Percentiles rank a stretch among this genome's conserved stretches.
Evolutionary conservation across 176 grass and related monocot species (phyloP).

Genomic region (Thinopyrum elongatum): DNA sequence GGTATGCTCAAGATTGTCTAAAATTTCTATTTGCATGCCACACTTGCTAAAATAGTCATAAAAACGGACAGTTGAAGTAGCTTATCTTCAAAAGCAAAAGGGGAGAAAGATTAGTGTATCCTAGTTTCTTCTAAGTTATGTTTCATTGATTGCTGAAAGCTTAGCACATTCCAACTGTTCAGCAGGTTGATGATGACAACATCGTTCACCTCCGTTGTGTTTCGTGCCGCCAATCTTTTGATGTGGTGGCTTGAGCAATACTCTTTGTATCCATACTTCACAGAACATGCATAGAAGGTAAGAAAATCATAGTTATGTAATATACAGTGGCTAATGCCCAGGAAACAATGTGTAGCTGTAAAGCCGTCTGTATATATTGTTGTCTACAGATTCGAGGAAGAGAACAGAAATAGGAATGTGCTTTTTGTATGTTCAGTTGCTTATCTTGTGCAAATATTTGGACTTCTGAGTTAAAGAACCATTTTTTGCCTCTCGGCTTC

Average conservation of each 20-base stretch:
- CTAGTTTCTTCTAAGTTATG: conserved; percentile 1
- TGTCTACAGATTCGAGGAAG: conserved; percentile 11
- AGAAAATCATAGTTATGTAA: conserved; percentile 45
- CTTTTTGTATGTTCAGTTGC: conserved; percentile 1
- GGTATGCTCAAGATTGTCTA: neutral
- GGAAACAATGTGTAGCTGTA: conserved; percentile 42
- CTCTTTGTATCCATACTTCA: conserved; percentile 54
- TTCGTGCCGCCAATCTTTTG: conserved; percentile 29
- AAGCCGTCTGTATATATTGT: conserved; percentile 52
- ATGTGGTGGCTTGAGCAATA: conserved; percentile 17
- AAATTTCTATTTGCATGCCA: neutral
- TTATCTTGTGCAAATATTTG: conserved; percentile 36
- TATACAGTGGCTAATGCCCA: conserved; percentile 30
- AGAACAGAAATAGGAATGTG: conserved; percentile 23
- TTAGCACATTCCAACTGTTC: conserved; percentile 9
- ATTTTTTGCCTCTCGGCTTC: neutral
- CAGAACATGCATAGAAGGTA: conserved; percentile 53
- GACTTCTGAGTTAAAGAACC: conserved; percentile 8
- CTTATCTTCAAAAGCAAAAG: neutral
- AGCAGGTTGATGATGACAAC: conserved; percentile 27
- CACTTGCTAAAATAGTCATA: neutral
- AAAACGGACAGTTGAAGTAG: neutral
- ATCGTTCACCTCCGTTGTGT: neutral
- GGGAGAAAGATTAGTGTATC: neutral
- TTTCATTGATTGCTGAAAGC: conserved; percentile 6